Conservation (phyloP, 2,329 filamentous ascomycete genomes). For the Tolypocladium inflatum region DNA sequence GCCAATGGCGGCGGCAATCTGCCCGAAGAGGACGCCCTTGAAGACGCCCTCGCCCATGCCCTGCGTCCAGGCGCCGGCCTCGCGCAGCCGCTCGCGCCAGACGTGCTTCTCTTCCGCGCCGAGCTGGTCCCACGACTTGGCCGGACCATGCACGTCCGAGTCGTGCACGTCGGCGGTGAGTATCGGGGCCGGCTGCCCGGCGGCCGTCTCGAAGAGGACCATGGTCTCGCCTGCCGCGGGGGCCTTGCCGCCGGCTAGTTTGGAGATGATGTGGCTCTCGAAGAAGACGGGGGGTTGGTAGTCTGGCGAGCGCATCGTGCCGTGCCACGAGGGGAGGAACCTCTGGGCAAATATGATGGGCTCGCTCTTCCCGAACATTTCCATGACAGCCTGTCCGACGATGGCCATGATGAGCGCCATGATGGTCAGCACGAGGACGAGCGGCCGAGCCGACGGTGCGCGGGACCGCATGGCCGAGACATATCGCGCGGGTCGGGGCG, state of each 20-base stretch:
- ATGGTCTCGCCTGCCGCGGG: slow-evolving; percentile 23
- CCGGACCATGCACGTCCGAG: slow-evolving; percentile 36
- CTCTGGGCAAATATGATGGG: slow-evolving; percentile 46
- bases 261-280: slow-evolving; percentile 23
- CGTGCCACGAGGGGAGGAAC: slow-evolving; percentile 41
- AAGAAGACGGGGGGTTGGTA: slow-evolving; percentile 15
- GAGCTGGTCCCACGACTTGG: slow-evolving; percentile 64
- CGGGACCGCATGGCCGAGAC: slow-evolving; percentile 54
- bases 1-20: slow-evolving; percentile 56
- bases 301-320: slow-evolving; percentile 16
- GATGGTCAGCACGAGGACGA: slow-evolving; percentile 45
- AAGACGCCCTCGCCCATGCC: slow-evolving; percentile 69
- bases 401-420: slow-evolving; percentile 52
- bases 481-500: slow-evolving; percentile 53
- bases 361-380: slow-evolving; percentile 47
- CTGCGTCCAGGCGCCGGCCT: slow-evolving; percentile 71
- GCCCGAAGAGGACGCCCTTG: slow-evolving; percentile 67
- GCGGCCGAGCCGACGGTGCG: slow-evolving; percentile 37
- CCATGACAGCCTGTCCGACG: slow-evolving; percentile 53
- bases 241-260: slow-evolving; percentile 24
- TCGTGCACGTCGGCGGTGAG: slow-evolving; percentile 36
- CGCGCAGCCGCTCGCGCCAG: slow-evolving; percentile 61
- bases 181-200: slow-evolving; percentile 7
- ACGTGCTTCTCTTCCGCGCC: slow-evolving; percentile 47
- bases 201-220: slow-evolving; percentile 1